Percentiles rank a stretch among this genome's conserved stretches.
phyloP scores from a whole-genome alignment of 2,329 filamentous ascomycete species.

The Aspergillus sp. region DNA sequence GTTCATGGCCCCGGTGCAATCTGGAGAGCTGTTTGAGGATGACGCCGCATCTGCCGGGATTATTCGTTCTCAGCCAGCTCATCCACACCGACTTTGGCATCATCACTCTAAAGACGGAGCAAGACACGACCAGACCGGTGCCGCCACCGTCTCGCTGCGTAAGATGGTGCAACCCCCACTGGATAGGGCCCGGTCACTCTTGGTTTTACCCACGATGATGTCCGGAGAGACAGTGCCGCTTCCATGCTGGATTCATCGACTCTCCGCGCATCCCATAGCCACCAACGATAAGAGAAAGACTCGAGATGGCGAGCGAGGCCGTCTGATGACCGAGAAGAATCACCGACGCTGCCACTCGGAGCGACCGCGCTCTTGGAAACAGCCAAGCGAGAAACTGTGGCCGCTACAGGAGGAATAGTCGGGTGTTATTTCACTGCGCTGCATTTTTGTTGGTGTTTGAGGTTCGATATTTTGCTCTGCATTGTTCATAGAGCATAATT shows the following conservation, averaged over 20 bases:
- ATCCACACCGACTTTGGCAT: slow-evolving; percentile 26
- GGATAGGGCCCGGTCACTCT: slow-evolving; percentile 31
- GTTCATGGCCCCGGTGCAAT: slow-evolving; percentile 18
- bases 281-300: slow-evolving; percentile 5
- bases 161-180: slow-evolving; percentile 32
- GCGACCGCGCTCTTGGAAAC: slow-evolving; percentile 37
- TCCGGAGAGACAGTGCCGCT: slow-evolving; percentile 20
- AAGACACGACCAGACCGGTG: background rate
- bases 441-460: background rate
- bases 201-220: slow-evolving; percentile 27
- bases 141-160: slow-evolving; percentile 19
- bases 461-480: background rate
- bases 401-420: slow-evolving; percentile 33
- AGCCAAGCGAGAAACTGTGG: slow-evolving; percentile 37
- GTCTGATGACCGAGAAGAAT: slow-evolving; percentile 22
- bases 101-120: slow-evolving; percentile 11
- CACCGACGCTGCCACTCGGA: slow-evolving; percentile 41
- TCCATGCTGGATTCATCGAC: slow-evolving; percentile 22
- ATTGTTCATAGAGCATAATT: slow-evolving; percentile 2
- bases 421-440: background rate
- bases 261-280: slow-evolving; percentile 7
- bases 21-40: slow-evolving; percentile 27
- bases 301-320: background rate
- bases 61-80: slow-evolving; percentile 21
- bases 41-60: slow-evolving; percentile 37